Base-by-base conservation (phyloP, 2,329 filamentous ascomycete genomes). In the Clarireedia homoeocarpa region DNA sequence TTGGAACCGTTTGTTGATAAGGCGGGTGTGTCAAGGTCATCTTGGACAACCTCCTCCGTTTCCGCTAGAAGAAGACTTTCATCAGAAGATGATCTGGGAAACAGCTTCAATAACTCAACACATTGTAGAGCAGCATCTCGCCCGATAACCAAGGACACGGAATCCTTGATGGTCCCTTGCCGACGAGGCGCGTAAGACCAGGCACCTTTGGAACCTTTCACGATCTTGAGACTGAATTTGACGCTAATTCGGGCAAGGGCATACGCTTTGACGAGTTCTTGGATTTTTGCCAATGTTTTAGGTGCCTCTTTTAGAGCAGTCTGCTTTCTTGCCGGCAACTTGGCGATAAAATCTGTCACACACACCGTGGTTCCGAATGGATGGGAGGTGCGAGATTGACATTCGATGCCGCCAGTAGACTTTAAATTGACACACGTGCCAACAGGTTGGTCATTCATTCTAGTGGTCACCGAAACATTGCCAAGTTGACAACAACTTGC, bases 351-450 rank as follows among this genome's bases (percentile, higher is more conserved):
- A 24, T 79, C 74, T 4, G 73, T 73, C 15, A 84, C 77, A 50
- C 75, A 77, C 34, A 91, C 78, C 1, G 83, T 86, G 0, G 87
- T 91, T 24, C 88, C 88, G n/a, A 84, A 72, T 0, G 83, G 80
- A 49, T 82, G 78, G 5, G 81, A 76, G 34, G 57, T 59, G 5
- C 70, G 69, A 39, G 67, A 70, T 24, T 70, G 69, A 46, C 64
- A 67, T 6, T 64, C 62, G 23, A 77, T 61, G n/a, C 75, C 76
- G 15, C 65, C 66, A 2, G 68, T 64, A 9, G 68, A 66, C 10
- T 67, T 66, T 7, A 86, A 62, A 5, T 71, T 69, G n/a, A 83
- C 67, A 6, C 67, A 66, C 3, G 73, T 73, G 1, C 82, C 87
- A 6, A 86, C 75, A 1, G 76, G 69, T 59, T 90, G 85, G 2